phyloP scores from a whole-genome alignment of 768 basidiomycete genomes.

The Daedalea quercina region DNA sequence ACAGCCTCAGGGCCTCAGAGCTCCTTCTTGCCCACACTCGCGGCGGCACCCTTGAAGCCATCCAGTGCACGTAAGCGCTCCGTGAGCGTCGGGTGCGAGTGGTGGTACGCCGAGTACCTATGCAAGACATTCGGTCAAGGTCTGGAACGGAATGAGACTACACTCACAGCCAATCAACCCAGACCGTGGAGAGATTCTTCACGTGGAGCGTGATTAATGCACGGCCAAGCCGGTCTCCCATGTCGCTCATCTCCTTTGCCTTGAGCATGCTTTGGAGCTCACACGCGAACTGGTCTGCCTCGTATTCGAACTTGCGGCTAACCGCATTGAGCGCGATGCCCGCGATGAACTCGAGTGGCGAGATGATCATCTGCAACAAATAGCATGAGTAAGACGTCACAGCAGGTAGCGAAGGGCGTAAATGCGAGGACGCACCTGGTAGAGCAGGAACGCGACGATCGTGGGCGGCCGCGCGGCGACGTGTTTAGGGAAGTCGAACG shows the following conservation, averaged over 20 bases:
- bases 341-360: slow-evolving; percentile 71
- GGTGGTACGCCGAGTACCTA: slow-evolving; percentile 92
- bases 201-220: slow-evolving; percentile 85
- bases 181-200: slow-evolving; percentile 88
- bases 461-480: slow-evolving; percentile 69
- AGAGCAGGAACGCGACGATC: slow-evolving; percentile 80
- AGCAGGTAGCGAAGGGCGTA: too few species aligned
- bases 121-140: too few species aligned
- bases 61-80: slow-evolving; percentile 85
- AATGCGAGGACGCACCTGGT: slow-evolving; percentile 47
- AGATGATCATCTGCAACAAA: slow-evolving; percentile 73
- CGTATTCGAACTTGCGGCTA: slow-evolving; percentile 83
- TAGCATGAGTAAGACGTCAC: too few species aligned
- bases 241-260: slow-evolving; percentile 62
- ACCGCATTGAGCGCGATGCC: slow-evolving; percentile 73
- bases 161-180: slow-evolving; percentile 90
- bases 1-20: slow-evolving; percentile 7
- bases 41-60: slow-evolving; percentile 13
- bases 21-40: slow-evolving; percentile 14
- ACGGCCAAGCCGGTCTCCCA: slow-evolving; percentile 79
- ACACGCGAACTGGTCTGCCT: slow-evolving; percentile 85
- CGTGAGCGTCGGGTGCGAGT: slow-evolving; percentile 91
- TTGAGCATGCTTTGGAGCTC: slow-evolving; percentile 51
- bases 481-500: slow-evolving; percentile 71
- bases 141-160: too few species aligned